These are phyloP conservation scores for Botryotinia globosa DNA, from an alignment of 2,329 filamentous ascomycete species.

Conservation along the genomic window DNA sequence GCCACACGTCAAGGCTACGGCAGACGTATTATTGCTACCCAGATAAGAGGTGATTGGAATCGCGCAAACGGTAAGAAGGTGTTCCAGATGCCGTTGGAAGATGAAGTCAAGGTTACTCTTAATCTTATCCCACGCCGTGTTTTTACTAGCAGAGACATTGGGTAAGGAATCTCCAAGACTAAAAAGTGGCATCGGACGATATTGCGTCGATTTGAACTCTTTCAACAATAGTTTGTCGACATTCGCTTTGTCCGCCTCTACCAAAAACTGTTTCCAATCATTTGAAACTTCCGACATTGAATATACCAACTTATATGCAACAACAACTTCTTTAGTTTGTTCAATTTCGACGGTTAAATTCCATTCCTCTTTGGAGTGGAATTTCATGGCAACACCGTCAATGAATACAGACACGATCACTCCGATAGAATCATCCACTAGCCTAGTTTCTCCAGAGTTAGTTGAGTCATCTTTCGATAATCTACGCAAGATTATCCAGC, in stretches of 20 bases:
- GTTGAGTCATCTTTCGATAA: too few species aligned
- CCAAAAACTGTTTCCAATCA: not conserved
- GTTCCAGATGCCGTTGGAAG: not conserved
- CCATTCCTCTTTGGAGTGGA: not conserved
- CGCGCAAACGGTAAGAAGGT: not conserved
- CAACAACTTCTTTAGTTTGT: not conserved
- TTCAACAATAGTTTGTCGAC: rapidly evolving
- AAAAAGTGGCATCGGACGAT: not conserved
- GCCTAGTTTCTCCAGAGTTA: too few species aligned
- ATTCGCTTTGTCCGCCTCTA: not conserved
- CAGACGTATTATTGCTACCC: not conserved
- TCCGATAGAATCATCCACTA: not conserved
- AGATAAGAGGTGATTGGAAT: not conserved
- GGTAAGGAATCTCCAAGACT: not conserved
- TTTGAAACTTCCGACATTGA: not conserved
- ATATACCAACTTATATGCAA: not conserved
- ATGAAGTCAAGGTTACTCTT: not conserved
- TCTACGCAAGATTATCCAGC: not conserved
- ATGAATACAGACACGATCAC: not conserved
- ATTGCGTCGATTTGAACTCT: not conserved
- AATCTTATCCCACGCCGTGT: not conserved
- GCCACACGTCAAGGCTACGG: not conserved
- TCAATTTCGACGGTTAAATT: not conserved
- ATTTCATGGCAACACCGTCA: not conserved
- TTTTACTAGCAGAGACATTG: rapidly evolving